These are phyloP conservation scores for Suillus subalutaceus DNA, from an alignment of 768 basidiomycete genomes.

Conservation along the genomic window DNA sequence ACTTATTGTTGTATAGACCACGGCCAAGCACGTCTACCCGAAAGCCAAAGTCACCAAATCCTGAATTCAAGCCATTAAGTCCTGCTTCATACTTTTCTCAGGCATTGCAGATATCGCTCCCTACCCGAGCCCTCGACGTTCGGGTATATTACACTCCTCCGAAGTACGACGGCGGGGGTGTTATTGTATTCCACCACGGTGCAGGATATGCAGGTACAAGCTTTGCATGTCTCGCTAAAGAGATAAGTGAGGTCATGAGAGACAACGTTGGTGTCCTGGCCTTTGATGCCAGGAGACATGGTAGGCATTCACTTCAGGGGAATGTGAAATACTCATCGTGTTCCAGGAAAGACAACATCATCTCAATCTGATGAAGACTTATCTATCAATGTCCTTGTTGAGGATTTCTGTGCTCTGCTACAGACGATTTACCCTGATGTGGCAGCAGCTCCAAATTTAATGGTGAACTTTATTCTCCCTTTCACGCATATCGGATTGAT, in stretches of 20 bases:
- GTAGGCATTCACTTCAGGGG: constrained; percentile 45
- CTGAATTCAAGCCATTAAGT: constrained; percentile 76
- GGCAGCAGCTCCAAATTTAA: constrained; percentile 62
- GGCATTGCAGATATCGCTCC: constrained; percentile 77
- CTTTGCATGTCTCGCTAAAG: constrained; percentile 90
- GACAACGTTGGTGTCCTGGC: constrained; percentile 83
- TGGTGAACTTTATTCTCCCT: constrained; percentile 51
- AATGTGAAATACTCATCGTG: constrained; percentile 1
- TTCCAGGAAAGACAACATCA: constrained; percentile 29
- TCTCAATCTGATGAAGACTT: constrained; percentile 40
- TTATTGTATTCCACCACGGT: constrained; percentile 94
- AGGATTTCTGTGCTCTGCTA: constrained; percentile 76
- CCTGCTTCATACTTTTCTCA: constrained; percentile 76
- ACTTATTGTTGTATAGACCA: constrained; percentile 15
- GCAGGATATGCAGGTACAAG: constrained; percentile 90
- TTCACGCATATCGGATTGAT: constrained; percentile 1
- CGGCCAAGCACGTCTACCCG: constrained; percentile 29
- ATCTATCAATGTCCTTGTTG: constrained; percentile 68
- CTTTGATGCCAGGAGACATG: constrained; percentile 86
- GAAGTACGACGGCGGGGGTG: constrained; percentile 46
- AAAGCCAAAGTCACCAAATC: constrained; percentile 48
- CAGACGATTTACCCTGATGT: constrained; percentile 71
- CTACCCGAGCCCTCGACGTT: constrained; percentile 61
- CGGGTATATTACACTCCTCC: constrained; percentile 87
- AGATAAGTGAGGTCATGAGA: constrained; percentile 58